Base-by-base conservation (phyloP, 306 rosid genomes). In the Trichosanthes cucumerina region DNA sequence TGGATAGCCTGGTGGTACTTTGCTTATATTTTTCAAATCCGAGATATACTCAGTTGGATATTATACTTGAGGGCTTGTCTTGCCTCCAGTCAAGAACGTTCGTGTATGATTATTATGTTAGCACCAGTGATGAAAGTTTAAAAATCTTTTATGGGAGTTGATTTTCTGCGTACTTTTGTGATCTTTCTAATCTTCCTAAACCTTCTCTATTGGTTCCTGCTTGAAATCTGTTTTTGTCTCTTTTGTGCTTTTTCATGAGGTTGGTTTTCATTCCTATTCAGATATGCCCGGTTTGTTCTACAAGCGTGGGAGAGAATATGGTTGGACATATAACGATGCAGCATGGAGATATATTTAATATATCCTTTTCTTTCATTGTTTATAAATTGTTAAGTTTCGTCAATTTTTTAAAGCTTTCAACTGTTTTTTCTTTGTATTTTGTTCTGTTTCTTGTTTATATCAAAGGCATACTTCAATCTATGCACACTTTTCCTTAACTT, bases 251-350 rank as follows among this genome's bases (percentile, higher is more conserved):
- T 79, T 56, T 75, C 74, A 79, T n/a, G 74, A 56, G 49, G 7
- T 81, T 18, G 80, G 33, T 80, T 65, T 80, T 6, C 69, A 6
- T 57, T 15, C 34, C 23, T 39, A 59, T 88, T 85, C 91, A 92
- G 97, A 78, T 86, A 78, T 92, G 97, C 83, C 91, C 97, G 9
- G 83, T 92, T 70, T 92, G 95, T 57, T 79, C 84, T 26, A 33
- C 83, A 47, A 82, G 86, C 83, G 86, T 87, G 50, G 91, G 81
- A 63, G 81, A 77, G 78, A 79, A 88, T 79, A 84, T 92, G 83
- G 88, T 86, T 78, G 93, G 85, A 26, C 97, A 92, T 84, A 82
- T 88, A 85, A 79, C 90, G 38, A 82, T 81, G 62, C 94, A 87
- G 53, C 97, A 90, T 80, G 87, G 81, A 81, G 81, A 81, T 85